Evolutionary conservation across 495 filamentous ascomycete genomes (phyloP), one percentile per base, ranked within the genome.

Genomic region (Neurospora tetraspora): DNA sequence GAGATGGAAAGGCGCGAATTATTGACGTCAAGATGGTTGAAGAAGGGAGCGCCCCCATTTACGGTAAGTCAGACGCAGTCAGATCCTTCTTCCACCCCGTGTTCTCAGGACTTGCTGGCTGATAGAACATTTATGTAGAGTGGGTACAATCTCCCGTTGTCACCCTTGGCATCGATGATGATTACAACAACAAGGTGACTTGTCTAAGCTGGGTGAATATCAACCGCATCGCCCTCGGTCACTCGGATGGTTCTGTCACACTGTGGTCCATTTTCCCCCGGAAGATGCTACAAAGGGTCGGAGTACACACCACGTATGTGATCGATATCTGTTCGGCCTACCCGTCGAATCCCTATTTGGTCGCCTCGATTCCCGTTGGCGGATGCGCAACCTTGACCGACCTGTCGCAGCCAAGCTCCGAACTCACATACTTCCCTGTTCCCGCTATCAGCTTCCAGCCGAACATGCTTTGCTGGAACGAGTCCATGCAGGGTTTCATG

Each of bases 251-350:
- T 10, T 85, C 83, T 20, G 78, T 86, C 43, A 77, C 79, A 12
- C 75, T 86, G 14, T 86, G 84, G 83, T 86, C 84, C n/a, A 34
- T 86, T 45, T 80, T 77, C 34, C 85, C 85, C 10, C 74, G 74
- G 38, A 73, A 74, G 40, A 74, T 83, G 39, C 70, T 86, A 4
- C 80, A 80, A 53, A 81, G 85, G 5, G 78, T 84, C 47, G 76
- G 77, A 20, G 75, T 81, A 61, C 85, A 86, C 72, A 80, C 78
- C 39, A 85, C 78, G 53, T 78, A 80, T 71, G 80, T 86, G 6
- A 79, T 86, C 74, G 84, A 86, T 69, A 83, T 86, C 31, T 81
- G 81, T 73, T 85, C 83, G 12, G 82, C 78, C 38, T 86, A 83
- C 69, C 85, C 85, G 7, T 84, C 85, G 1, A 75, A 82, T 47